Base-by-base conservation (phyloP, 495 filamentous ascomycete genomes). In the Talaromyces trachyspermus region DNA sequence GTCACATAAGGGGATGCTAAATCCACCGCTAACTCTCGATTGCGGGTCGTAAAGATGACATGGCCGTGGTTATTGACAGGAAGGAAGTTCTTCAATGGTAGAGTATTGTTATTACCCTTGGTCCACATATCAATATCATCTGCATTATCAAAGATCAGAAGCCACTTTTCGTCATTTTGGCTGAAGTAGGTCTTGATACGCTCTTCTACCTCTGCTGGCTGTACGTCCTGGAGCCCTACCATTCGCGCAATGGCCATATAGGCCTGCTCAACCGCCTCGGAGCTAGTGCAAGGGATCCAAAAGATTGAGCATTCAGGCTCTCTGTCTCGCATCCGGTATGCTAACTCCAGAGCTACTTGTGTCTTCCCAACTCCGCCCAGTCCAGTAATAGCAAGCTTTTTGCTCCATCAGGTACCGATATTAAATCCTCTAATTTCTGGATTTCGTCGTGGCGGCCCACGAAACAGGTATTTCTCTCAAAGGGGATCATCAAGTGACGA, bases 361-460 rank as follows among this genome's bases (percentile, higher is more conserved):
- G 74, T 74, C 51, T 77, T 78, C 2, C 71, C 72, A 8, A 72
- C 60, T 14, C 71, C 72, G 5, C 71, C 72, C 9, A 74, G 59
- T 1, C 75, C 74, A 3, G 54, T 49, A 19, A 78, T 54, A 5
- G 69, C 53, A 18, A 62, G 29, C 50, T 57, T 46, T 33, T 46
- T 35, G 40, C 23, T 12, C 48, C 37, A 20, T 58, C 33, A 14
- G 43, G 22, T 26, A 17, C 41, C 22, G 52, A 40, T 8, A 61
- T 41, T 38, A 43, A 51, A 11, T 43, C 24, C 47, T 57, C 44
- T 29, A 48, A 26, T 8, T 41, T 37, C 2, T 25, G 2, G 5
- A 48, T 26, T 17, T 40, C 15, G 24, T 39, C 32, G 8, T 27
- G 33, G 10, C 36, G 35, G 14, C 46, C 46, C 14, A 41, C n/a